These are phyloP conservation scores for Xylariaceae sp. DNA, from an alignment of 2,329 filamentous ascomycete species.

Conservation along the genomic window DNA sequence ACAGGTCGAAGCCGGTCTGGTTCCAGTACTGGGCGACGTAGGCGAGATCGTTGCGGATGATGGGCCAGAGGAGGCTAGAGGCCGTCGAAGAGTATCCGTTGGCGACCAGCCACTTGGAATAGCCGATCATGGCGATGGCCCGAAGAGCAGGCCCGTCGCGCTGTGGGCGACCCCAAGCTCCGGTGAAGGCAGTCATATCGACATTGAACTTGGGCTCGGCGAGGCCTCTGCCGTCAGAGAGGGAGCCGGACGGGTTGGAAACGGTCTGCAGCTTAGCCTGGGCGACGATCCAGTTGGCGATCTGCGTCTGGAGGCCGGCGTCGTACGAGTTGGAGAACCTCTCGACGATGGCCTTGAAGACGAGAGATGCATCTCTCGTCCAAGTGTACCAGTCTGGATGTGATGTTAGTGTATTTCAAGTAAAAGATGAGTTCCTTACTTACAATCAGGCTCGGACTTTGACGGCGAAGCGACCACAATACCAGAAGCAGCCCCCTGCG, in stretches of 20 bases:
- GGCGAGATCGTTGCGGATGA: slow-evolving; percentile 68
- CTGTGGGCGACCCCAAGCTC: slow-evolving; percentile 71
- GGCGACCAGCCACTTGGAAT: slow-evolving; percentile 64
- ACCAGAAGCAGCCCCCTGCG: slow-evolving; percentile 42
- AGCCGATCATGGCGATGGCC: slow-evolving; percentile 66
- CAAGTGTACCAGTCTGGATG: slow-evolving; percentile 68
- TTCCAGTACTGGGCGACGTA: slow-evolving; percentile 73
- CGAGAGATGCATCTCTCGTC: slow-evolving; percentile 68
- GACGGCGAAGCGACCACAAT: slow-evolving; percentile 54
- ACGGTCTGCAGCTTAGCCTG: slow-evolving; percentile 63
- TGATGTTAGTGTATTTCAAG: not conserved
- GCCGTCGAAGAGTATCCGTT: slow-evolving; percentile 59
- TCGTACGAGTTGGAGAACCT: slow-evolving; percentile 57
- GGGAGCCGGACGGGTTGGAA: slow-evolving; percentile 61
- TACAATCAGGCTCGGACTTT: slow-evolving; percentile 50
- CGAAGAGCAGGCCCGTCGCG: slow-evolving; percentile 73
- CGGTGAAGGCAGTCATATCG: slow-evolving; percentile 58
- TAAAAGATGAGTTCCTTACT: slow-evolving; percentile 27
- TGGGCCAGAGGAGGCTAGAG: slow-evolving; percentile 59
- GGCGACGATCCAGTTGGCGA: slow-evolving; percentile 63
- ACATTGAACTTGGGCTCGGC: slow-evolving; percentile 71
- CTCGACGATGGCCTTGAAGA: slow-evolving; percentile 64
- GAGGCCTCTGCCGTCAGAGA: slow-evolving; percentile 49
- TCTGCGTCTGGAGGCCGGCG: slow-evolving; percentile 49
- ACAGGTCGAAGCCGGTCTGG: slow-evolving; percentile 65